Evolutionary conservation across 371 early-diverging fungal genomes (phyloP).

Genomic region (Mortierella sp.): DNA sequence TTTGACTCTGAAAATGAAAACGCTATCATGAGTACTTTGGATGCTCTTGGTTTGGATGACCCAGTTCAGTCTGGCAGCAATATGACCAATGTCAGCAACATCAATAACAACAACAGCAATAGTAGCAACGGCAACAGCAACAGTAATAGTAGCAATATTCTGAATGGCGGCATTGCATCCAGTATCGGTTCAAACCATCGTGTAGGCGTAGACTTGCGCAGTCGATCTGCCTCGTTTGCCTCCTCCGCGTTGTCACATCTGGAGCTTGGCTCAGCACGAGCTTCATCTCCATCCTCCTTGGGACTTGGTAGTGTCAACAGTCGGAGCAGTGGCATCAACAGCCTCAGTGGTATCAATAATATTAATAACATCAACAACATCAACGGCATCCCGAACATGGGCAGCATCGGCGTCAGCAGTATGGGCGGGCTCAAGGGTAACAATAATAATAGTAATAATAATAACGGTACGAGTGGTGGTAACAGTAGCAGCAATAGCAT

Average conservation of each 20-base stretch:
- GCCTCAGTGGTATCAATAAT: slow-evolving; percentile 46
- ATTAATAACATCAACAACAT: slow-evolving; percentile 46
- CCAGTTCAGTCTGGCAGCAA: slow-evolving; percentile 24
- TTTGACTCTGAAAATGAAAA: slow-evolving; percentile 71
- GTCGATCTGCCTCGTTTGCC: slow-evolving; percentile 52
- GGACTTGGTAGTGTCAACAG: slow-evolving; percentile 33
- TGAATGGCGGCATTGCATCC: slow-evolving; percentile 15
- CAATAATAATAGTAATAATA: slow-evolving; percentile 22
- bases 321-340: slow-evolving; percentile 46
- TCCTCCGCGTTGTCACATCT: slow-evolving; percentile 45
- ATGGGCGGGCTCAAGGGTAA: slow-evolving; percentile 16
- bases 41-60: slow-evolving; percentile 85
- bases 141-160: slow-evolving; percentile 20
- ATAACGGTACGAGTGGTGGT: slow-evolving; percentile 1
- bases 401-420: slow-evolving; percentile 22
- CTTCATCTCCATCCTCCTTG: slow-evolving; percentile 33
- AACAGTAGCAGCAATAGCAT: slow-evolving; percentile 1
- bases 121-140: slow-evolving; percentile 13
- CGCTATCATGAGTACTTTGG: slow-evolving; percentile 79
- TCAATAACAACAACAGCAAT: slow-evolving; percentile 11
- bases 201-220: slow-evolving; percentile 46
- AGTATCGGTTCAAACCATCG: slow-evolving; percentile 36
- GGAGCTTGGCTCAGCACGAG: slow-evolving; percentile 27
- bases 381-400: slow-evolving; percentile 39
- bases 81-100: slow-evolving; percentile 11